Conservation (phyloP, 1,139 yeast genomes). For the Diutina ranongensis region DNA sequence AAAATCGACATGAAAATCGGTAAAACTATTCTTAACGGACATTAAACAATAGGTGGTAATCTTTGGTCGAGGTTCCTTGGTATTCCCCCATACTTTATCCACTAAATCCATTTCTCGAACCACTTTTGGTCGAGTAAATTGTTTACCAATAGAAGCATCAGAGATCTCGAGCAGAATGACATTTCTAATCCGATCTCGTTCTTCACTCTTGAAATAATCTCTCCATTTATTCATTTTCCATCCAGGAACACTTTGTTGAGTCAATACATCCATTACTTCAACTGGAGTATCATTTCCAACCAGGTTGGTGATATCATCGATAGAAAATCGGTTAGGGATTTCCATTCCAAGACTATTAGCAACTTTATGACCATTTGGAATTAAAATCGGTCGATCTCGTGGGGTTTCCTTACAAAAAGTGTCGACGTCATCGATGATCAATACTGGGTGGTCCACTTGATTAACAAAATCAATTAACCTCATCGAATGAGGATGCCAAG, state of each 20-base stretch:
- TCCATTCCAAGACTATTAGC: constrained; percentile 21
- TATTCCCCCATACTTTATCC: constrained; percentile 45
- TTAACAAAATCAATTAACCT: constrained; percentile 18
- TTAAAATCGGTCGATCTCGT: constrained; percentile 23
- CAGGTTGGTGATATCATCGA: constrained; percentile 43
- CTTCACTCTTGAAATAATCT: constrained; percentile 47
- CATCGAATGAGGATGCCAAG: constrained; percentile 52
- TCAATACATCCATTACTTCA: constrained; percentile 84
- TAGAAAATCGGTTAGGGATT: constrained; percentile 31
- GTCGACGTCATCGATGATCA: constrained; percentile 11
- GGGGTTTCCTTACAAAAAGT: constrained; percentile 27
- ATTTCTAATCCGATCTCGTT: constrained; percentile 60
- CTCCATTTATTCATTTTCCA: constrained; percentile 74
- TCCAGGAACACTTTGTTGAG: constrained; percentile 56
- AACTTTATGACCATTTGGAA: constrained; percentile 9
- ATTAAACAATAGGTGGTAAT: constrained; percentile 78
- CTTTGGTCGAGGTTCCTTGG: constrained; percentile 37
- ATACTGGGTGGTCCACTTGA: constrained; percentile 7
- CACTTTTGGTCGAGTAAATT: constrained; percentile 49
- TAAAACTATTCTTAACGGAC: constrained; percentile 73
- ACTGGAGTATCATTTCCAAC: constrained; percentile 56
- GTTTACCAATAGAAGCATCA: constrained; percentile 37
- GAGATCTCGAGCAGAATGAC: constrained; percentile 78
- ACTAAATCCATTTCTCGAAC: constrained; percentile 66
- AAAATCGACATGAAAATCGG: constrained; percentile 87